A percentile compares a stretch with the other conserved stretches of the same genome.
Evolutionary conservation across 2,329 filamentous ascomycete genomes (phyloP).

Genomic region (Stenocarpella maydis): DNA sequence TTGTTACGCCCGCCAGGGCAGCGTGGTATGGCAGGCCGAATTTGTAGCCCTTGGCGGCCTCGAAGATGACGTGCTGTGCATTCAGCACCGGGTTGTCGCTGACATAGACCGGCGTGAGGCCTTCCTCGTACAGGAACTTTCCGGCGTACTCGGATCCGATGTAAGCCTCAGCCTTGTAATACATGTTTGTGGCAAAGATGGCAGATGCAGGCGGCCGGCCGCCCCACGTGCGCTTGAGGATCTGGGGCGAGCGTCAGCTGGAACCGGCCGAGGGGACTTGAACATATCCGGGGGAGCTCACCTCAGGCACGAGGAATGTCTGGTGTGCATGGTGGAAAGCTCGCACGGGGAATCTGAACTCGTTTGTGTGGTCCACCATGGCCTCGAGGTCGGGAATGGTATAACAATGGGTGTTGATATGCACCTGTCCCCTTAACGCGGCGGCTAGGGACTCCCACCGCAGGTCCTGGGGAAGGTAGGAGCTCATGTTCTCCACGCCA

Average conservation of each 20-base stretch:
- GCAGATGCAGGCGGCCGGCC: slow-evolving; percentile 63
- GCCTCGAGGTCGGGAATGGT: slow-evolving; percentile 71
- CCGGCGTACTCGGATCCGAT: slow-evolving; percentile 71
- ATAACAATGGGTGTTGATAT: slow-evolving; percentile 77
- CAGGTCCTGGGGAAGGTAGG: slow-evolving; percentile 69
- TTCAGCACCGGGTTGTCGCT: slow-evolving; percentile 76
- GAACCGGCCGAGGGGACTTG: too few species aligned
- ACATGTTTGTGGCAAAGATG: slow-evolving; percentile 78
- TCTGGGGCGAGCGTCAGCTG: slow-evolving; percentile 42
- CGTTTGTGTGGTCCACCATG: slow-evolving; percentile 74
- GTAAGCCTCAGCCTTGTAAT: slow-evolving; percentile 74
- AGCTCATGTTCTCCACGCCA: slow-evolving; percentile 59
- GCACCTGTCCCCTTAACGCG: slow-evolving; percentile 71
- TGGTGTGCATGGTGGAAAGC: slow-evolving; percentile 77
- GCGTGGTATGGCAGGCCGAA: slow-evolving; percentile 69
- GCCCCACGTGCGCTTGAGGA: slow-evolving; percentile 65
- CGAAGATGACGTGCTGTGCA: slow-evolving; percentile 74
- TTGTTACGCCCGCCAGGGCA: slow-evolving; percentile 65
- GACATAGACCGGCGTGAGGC: slow-evolving; percentile 73
- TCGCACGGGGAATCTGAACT: slow-evolving; percentile 72
- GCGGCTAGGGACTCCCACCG: slow-evolving; percentile 70
- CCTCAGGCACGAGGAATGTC: slow-evolving; percentile 71
- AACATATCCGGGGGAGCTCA: slow-evolving; percentile 41
- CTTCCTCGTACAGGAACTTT: slow-evolving; percentile 70
- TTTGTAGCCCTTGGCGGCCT: slow-evolving; percentile 66